Conservation (phyloP, 352 stramenopile species). For the Pythium coloratum region DNA sequence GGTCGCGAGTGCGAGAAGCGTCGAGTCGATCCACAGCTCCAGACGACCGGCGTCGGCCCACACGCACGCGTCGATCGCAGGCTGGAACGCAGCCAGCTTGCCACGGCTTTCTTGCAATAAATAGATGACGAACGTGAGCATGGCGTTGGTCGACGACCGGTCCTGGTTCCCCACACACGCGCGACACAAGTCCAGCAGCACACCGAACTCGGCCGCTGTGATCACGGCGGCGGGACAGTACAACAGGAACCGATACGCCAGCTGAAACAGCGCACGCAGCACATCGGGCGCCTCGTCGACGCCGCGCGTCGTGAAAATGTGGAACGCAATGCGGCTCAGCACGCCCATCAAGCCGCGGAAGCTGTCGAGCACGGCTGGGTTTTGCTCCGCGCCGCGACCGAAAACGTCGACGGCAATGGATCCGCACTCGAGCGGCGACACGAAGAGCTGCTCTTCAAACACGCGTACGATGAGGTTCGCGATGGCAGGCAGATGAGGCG, state of each 20-base stretch:
- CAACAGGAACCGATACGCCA: slow-evolving; percentile 67
- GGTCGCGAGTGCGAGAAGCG: slow-evolving; percentile 47
- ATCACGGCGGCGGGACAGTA: slow-evolving; percentile 70
- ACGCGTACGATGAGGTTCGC: slow-evolving; percentile 56
- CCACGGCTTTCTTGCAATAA: slow-evolving; percentile 55
- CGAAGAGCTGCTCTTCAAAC: slow-evolving; percentile 55
- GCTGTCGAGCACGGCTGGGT: slow-evolving; percentile 44
- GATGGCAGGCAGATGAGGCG: slow-evolving; percentile 44
- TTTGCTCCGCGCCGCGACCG: slow-evolving; percentile 38
- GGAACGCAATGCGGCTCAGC: slow-evolving; percentile 61
- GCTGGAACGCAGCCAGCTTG: slow-evolving; percentile 43
- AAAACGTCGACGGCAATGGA: slow-evolving; percentile 71
- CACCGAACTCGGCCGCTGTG: slow-evolving; percentile 49
- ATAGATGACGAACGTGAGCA: slow-evolving; percentile 67
- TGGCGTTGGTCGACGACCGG: slow-evolving; percentile 58
- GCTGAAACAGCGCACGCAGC: slow-evolving; percentile 63
- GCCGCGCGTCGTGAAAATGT: slow-evolving; percentile 60
- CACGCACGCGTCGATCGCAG: slow-evolving; percentile 47
- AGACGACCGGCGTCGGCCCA: slow-evolving; percentile 38
- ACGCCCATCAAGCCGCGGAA: slow-evolving; percentile 58
- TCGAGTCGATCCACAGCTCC: slow-evolving; percentile 49
- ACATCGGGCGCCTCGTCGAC: slow-evolving; percentile 63
- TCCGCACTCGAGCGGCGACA: slow-evolving; percentile 66
- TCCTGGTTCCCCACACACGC: slow-evolving; percentile 70
- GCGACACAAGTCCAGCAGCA: slow-evolving; percentile 59